These are phyloP conservation scores for Orychophragmus violaceus DNA, from an alignment of 345 rosid species.

Conservation along the genomic window DNA sequence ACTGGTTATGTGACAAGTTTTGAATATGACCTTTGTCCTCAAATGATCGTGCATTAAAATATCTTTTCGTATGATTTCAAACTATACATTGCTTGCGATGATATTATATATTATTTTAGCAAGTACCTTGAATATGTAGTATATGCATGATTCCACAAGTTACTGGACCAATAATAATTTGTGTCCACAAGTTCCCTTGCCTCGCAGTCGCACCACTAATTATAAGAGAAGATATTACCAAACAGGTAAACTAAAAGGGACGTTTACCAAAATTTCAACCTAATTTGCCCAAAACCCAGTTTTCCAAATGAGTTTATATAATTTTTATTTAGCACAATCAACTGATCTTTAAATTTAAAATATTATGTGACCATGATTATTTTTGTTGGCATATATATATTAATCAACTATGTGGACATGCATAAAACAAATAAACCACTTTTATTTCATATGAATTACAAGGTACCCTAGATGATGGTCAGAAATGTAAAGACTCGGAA, in stretches of 20 bases:
- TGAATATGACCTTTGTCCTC: not conserved
- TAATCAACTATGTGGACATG: not conserved
- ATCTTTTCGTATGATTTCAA: not conserved
- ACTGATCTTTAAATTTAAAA: not conserved
- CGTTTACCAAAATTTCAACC: constrained; percentile 29
- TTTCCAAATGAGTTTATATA: not conserved
- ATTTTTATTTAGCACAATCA: not conserved
- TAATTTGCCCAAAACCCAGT: constrained; percentile 6
- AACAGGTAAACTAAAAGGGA: constrained; percentile 23
- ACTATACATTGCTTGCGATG: not conserved
- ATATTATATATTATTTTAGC: not conserved
- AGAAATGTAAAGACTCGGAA: not conserved
- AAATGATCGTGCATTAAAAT: not conserved
- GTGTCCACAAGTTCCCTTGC: constrained; percentile 5
- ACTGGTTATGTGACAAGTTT: not conserved
- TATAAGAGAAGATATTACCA: constrained; percentile 3
- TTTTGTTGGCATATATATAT: constrained; percentile 1
- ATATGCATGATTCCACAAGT: constrained; percentile 10
- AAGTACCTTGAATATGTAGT: not conserved
- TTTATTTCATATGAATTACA: not conserved
- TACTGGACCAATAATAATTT: not conserved
- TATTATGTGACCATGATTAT: constrained; percentile 5
- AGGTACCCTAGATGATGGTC: not conserved
- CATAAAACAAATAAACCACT: not conserved
- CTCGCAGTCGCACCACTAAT: constrained; percentile 11